These are phyloP conservation scores for Rhizopus delemar DNA, from an alignment of 371 early-diverging fungal species.

Conservation along the genomic window DNA sequence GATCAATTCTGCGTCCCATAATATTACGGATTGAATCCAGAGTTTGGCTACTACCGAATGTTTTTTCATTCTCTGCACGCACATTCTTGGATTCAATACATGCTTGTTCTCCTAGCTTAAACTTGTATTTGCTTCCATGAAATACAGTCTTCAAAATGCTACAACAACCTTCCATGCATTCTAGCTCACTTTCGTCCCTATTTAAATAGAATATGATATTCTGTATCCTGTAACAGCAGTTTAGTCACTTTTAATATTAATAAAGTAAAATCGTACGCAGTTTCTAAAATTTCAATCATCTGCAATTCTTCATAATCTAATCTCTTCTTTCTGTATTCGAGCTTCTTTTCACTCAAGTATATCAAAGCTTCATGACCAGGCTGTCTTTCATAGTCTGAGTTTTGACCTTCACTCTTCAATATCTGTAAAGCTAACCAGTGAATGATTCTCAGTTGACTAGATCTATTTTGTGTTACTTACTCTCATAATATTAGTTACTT, in stretches of 20 bases:
- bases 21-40: conserved; percentile 6
- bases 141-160: conserved; percentile 8
- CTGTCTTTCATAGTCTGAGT: conserved; percentile 13
- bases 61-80: conserved; percentile 8
- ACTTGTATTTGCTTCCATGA: conserved; percentile 12
- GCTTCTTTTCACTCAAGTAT: conserved; percentile 18
- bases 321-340: conserved; percentile 16
- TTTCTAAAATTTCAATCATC: conserved; percentile 17
- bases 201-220: conserved; percentile 12
- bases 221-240: conserved; percentile 10
- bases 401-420: conserved; percentile 7
- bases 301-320: conserved; percentile 18
- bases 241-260: conserved; percentile 12
- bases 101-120: conserved; percentile 4
- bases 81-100: conserved; percentile 8
- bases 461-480: too few species aligned
- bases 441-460: too few species aligned
- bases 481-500: too few species aligned
- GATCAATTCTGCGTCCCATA: conserved; percentile 13
- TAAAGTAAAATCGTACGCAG: conserved; percentile 13
- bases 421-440: too few species aligned
- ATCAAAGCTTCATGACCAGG: conserved; percentile 17
- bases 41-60: conserved; percentile 5
- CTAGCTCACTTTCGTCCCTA: conserved; percentile 9
- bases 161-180: conserved; percentile 9